Percentiles rank a stretch among this genome's conserved stretches.
Conservation (phyloP, 2,329 filamentous ascomycete species). For the Coniochaeta sp. region DNA sequence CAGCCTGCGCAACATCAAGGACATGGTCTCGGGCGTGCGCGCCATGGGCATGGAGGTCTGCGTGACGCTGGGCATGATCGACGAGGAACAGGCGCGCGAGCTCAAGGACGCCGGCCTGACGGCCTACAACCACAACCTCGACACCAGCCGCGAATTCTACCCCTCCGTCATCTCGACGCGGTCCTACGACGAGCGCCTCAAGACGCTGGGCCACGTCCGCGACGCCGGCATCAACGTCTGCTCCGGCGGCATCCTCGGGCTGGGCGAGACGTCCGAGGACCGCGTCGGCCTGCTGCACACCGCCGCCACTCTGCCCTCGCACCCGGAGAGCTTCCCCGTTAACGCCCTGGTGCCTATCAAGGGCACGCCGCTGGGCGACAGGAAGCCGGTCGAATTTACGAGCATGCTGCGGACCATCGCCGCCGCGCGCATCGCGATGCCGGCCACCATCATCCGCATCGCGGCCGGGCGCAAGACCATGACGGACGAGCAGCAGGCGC, state of each 20-base stretch:
- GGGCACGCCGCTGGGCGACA: conserved; percentile 76
- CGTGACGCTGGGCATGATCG: conserved; percentile 92
- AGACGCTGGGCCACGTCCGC: conserved; percentile 72
- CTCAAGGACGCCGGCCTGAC: conserved; percentile 79
- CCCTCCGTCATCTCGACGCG: conserved; percentile 79
- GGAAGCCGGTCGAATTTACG: conserved; percentile 66
- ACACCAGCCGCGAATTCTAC: conserved; percentile 85
- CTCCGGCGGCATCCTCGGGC: conserved; percentile 78
- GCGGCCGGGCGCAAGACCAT: conserved; percentile 80
- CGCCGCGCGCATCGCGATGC: conserved; percentile 76
- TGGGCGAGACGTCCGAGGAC: conserved; percentile 73
- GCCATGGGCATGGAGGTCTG: conserved; percentile 84
- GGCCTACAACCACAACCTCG: conserved; percentile 91
- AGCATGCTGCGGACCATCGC: conserved; percentile 77
- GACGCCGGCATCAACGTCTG: conserved; percentile 87
- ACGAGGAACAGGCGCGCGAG: conserved; percentile 70
- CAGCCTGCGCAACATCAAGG: conserved; percentile 73
- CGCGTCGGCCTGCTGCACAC: conserved; percentile 80
- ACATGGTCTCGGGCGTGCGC: conserved; percentile 77
- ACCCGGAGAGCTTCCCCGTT: conserved; percentile 87
- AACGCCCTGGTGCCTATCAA: conserved; percentile 89
- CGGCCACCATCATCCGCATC: conserved; percentile 76
- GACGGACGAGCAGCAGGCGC: conserved; percentile 79
- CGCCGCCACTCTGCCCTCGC: conserved; percentile 68
- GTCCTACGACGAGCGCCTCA: conserved; percentile 78